Evolutionary conservation across 441 rosid genomes (phyloP).

Genomic region (Mallotus japonicus): DNA sequence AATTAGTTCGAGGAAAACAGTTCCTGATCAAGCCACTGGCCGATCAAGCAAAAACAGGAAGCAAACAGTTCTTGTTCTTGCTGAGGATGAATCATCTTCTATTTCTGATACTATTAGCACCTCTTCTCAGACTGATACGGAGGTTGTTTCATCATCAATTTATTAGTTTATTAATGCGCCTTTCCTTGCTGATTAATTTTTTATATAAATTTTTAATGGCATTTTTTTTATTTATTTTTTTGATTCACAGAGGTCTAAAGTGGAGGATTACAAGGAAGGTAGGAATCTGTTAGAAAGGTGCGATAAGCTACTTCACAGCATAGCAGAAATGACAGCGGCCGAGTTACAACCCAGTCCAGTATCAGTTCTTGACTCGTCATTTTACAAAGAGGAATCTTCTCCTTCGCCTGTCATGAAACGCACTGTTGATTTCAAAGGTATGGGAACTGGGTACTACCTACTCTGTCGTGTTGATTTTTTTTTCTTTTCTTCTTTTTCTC

Average conservation of each 20-base stretch:
- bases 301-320: conserved; percentile 76
- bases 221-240: conserved; percentile 12
- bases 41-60: conserved; percentile 39
- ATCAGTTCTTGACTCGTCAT: conserved; percentile 81
- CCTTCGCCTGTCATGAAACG: conserved; percentile 86
- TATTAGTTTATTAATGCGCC: too few species aligned
- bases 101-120: conserved; percentile 55
- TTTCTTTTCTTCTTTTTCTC: neutral
- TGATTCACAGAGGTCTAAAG: conserved; percentile 45
- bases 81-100: conserved; percentile 55
- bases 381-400: conserved; percentile 77
- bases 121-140: conserved; percentile 52
- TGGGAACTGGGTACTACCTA: neutral
- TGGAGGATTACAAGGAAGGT: conserved; percentile 64
- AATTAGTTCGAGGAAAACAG: conserved; percentile 31
- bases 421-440: conserved; percentile 74
- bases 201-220: too few species aligned
- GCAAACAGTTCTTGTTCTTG: conserved; percentile 25
- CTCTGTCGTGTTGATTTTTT: too few species aligned
- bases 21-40: conserved; percentile 34
- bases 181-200: too few species aligned
- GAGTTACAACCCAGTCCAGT: conserved; percentile 93
- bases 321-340: conserved; percentile 69
- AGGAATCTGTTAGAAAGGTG: conserved; percentile 75
- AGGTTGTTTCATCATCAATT: conserved; percentile 32